Conservation (phyloP, 2,329 filamentous ascomycete species). For the Phyllosticta citribraziliensis region DNA sequence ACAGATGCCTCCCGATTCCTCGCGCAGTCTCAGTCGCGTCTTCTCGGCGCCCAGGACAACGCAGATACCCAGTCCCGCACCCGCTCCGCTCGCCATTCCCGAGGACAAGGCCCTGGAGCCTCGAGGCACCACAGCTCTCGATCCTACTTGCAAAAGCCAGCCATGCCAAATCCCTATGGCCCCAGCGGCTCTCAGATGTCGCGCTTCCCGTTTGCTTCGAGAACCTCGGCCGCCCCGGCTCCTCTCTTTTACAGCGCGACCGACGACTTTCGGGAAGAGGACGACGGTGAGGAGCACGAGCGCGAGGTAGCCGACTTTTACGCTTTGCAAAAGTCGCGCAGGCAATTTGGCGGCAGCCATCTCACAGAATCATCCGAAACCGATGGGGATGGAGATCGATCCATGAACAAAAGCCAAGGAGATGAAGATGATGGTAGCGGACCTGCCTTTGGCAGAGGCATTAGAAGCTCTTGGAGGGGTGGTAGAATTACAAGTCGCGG, state of each 20-base stretch:
- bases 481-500: constrained; percentile 33
- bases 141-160: constrained; percentile 40
- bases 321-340: constrained; percentile 78
- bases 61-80: constrained; percentile 21
- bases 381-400: constrained; percentile 52
- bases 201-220: constrained; percentile 69
- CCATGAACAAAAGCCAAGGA: constrained; percentile 36
- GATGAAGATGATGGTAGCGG: constrained; percentile 27
- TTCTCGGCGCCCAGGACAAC: constrained; percentile 54
- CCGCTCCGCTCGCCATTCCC: constrained; percentile 34
- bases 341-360: constrained; percentile 76
- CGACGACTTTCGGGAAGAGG: constrained; percentile 84
- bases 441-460: constrained; percentile 35
- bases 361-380: constrained; percentile 78
- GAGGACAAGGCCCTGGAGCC: constrained; percentile 37
- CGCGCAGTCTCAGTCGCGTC: constrained; percentile 86
- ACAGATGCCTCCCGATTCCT: constrained; percentile 93
- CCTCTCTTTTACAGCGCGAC: constrained; percentile 90
- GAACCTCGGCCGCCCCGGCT: constrained; percentile 66
- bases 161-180: constrained; percentile 67
- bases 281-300: constrained; percentile 84
- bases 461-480: constrained; percentile 48
- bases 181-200: constrained; percentile 58
- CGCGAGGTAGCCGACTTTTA: constrained; percentile 90
- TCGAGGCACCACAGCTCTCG: constrained; percentile 41